A percentile compares a stretch with the other conserved stretches of the same genome.
phyloP scores from a whole-genome alignment of 371 early-diverging fungal species.

The Rhizopus delemar region DNA sequence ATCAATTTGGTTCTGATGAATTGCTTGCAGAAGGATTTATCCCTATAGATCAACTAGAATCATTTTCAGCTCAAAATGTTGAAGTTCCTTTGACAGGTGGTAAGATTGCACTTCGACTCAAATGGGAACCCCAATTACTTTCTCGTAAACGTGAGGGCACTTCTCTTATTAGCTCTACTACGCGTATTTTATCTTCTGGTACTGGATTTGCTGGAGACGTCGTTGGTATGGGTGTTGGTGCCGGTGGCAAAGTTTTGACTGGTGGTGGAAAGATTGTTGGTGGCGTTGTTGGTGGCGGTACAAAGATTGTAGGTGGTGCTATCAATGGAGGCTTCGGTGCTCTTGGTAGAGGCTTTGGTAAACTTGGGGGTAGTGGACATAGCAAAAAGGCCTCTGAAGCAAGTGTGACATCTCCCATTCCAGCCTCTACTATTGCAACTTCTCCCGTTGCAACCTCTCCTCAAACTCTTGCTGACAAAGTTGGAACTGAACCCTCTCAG shows the following conservation, averaged over 20 bases:
- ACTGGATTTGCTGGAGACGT: conserved; percentile 24
- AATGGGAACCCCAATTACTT: conserved; percentile 39
- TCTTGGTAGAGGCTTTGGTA: conserved; percentile 29
- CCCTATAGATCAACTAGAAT: conserved; percentile 23
- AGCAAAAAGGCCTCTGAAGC: conserved; percentile 14
- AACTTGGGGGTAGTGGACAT: conserved; percentile 21
- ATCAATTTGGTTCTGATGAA: conserved; percentile 60
- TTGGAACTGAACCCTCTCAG: background rate
- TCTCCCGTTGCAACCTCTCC: too few relatives aligned
- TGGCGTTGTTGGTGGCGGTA: conserved; percentile 28
- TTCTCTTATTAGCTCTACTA: conserved; percentile 24
- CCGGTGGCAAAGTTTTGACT: conserved; percentile 29
- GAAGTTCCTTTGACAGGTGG: conserved; percentile 23
- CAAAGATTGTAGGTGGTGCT: conserved; percentile 20
- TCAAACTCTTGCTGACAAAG: too few relatives aligned
- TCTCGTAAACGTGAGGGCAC: conserved; percentile 30
- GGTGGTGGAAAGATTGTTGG: conserved; percentile 28
- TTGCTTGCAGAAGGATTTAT: conserved; percentile 43
- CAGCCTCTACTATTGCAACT: background rate
- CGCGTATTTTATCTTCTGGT: conserved; percentile 17
- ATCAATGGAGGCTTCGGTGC: conserved; percentile 25
- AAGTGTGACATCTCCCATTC: background rate
- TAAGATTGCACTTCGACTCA: conserved; percentile 19
- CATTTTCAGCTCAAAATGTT: conserved; percentile 20
- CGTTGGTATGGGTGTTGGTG: conserved; percentile 26